phyloP scores from a whole-genome alignment of 768 basidiomycete species.

The Phylloporus sp. region DNA sequence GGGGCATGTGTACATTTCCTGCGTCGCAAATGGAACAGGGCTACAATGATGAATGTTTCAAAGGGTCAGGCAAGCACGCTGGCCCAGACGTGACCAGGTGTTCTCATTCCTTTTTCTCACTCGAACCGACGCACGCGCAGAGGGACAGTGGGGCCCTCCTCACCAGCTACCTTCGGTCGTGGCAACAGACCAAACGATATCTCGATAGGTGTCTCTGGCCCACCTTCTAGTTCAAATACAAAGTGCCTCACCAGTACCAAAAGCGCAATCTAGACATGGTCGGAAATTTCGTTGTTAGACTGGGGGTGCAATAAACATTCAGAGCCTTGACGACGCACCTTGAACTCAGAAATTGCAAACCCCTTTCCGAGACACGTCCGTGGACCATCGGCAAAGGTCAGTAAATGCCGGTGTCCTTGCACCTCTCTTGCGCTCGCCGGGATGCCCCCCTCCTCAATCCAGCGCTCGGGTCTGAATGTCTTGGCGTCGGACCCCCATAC shows the following conservation, averaged over 20 bases:
- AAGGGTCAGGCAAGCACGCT: too few relatives aligned
- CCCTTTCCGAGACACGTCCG: constrained; percentile 46
- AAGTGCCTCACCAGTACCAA: constrained; percentile 39
- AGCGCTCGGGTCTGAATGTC: constrained; percentile 58
- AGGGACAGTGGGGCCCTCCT: constrained; percentile 29
- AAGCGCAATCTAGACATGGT: constrained; percentile 42
- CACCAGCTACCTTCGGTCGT: constrained; percentile 20
- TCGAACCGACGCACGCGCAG: constrained; percentile 29
- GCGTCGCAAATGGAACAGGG: too few relatives aligned
- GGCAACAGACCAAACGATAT: constrained; percentile 18
- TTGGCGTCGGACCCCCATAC: constrained; percentile 61
- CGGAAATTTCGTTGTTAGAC: too few relatives aligned
- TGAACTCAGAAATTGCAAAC: constrained; percentile 41
- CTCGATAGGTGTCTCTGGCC: constrained; percentile 11
- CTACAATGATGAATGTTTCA: too few relatives aligned
- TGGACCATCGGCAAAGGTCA: constrained; percentile 52
- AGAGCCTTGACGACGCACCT: constrained; percentile 23
- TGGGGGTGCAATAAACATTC: too few relatives aligned
- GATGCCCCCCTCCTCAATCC: constrained; percentile 41
- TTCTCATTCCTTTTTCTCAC: too few relatives aligned
- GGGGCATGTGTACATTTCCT: too few relatives aligned
- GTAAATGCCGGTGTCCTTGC: constrained; percentile 47
- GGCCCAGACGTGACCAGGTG: too few relatives aligned
- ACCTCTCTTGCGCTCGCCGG: constrained; percentile 35
- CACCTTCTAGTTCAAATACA: constrained; percentile 21